A percentile compares a stretch with the other conserved stretches of the same genome.
These are phyloP conservation scores for Aphanomyces stellatus DNA, from an alignment of 352 stramenopile genomes.

Conservation along the genomic window DNA sequence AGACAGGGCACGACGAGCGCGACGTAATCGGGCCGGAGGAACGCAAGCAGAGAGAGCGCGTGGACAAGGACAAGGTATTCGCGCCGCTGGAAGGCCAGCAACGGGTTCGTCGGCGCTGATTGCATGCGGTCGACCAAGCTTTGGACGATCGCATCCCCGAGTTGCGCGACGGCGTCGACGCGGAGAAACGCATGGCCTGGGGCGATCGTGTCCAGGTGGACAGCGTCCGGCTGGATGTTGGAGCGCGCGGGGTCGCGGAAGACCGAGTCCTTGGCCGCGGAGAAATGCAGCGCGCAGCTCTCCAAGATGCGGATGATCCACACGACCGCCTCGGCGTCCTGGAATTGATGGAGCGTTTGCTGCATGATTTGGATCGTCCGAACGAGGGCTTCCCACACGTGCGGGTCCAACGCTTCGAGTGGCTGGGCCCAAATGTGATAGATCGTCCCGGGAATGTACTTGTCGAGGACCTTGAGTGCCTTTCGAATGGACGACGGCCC, in stretches of 20 bases:
- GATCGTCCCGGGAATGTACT: slow-evolving; percentile 52
- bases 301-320: neutral
- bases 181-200: slow-evolving; percentile 28
- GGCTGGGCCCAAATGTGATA: slow-evolving; percentile 34
- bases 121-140: slow-evolving; percentile 33
- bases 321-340: slow-evolving; percentile 24
- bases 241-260: slow-evolving; percentile 65
- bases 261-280: slow-evolving; percentile 42
- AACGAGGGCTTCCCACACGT: slow-evolving; percentile 23
- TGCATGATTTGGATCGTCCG: slow-evolving; percentile 25
- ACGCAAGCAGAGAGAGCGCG: slow-evolving; percentile 51
- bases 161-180: slow-evolving; percentile 29
- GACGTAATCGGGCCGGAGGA: slow-evolving; percentile 54
- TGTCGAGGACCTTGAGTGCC: slow-evolving; percentile 30
- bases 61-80: slow-evolving; percentile 59
- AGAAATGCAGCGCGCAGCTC: slow-evolving; percentile 29
- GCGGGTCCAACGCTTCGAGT: slow-evolving; percentile 34
- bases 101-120: slow-evolving; percentile 1
- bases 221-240: slow-evolving; percentile 59
- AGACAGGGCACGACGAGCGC: slow-evolving; percentile 41
- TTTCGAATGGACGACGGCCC: slow-evolving; percentile 15
- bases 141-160: slow-evolving; percentile 29
- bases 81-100: slow-evolving; percentile 30
- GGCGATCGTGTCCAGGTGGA: slow-evolving; percentile 26
- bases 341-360: slow-evolving; percentile 34